Evolutionary conservation across 768 basidiomycete genomes (phyloP), one percentile per base, ranked within the genome.

Genomic region (Saitozyma podzolica): DNA sequence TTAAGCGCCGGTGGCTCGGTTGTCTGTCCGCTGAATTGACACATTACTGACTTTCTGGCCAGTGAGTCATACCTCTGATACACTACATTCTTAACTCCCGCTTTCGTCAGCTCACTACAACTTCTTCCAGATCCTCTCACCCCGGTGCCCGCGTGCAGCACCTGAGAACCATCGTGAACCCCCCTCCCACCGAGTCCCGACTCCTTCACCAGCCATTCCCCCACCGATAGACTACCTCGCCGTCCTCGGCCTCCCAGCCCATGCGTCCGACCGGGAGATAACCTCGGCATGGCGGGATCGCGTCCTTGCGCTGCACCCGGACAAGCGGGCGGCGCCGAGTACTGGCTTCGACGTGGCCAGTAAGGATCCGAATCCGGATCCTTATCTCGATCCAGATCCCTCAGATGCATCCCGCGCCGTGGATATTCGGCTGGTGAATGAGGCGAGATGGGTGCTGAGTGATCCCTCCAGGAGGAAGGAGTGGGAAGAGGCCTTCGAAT

Each of bases 401-500:
- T 47, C 13, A 6, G 45, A 47, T 47, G 13, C 2, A 47, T 2
- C n/a, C 45, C 2, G 2, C 17, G 56, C 20, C 11, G 16, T 49
- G 5, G 67, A 73, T 62, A 66, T 73, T 13, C 45, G 68, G 8
- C 42, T 70, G 41, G 62, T 76, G 50, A 76, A 76, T 43, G 72
- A 76, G 62, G 75, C 75, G 8, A 56, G 60, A 57, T 67, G 49
- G 47, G 58, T 73, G 7, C 51, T 73, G 58, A 55, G 64, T 40
- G 71, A 73, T 62, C 53, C 59, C 1, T 16, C 8, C 8, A 8
- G 70, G 14, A 41, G 70, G 52, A 40, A 8, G 40, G 63, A 42
- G 50, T 72, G 62, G 65, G 62, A 69, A 40, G 63, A 65, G 13
- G 54, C 42, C 2, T 41, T 40, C 43, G 40, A 50, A 13, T 4